Conservation (phyloP, 345 rosid genomes). For the Streptanthus diversifolius region DNA sequence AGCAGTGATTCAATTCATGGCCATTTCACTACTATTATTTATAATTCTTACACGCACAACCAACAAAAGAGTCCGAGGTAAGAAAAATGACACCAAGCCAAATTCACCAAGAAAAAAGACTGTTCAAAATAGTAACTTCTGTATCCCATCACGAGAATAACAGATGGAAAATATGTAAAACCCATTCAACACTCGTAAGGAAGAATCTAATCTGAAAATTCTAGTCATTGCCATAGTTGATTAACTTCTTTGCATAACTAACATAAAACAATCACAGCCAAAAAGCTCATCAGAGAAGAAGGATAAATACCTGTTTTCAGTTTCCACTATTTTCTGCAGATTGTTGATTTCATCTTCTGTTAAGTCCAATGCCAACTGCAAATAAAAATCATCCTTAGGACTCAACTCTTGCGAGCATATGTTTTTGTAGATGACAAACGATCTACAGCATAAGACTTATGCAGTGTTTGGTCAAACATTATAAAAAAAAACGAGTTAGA, state of each 20-base stretch:
- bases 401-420: background rate
- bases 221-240: background rate
- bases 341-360: slow-evolving; percentile 59
- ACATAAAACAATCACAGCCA: background rate
- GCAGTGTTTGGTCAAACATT: background rate
- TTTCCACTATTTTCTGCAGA: slow-evolving; percentile 47
- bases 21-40: background rate
- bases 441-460: background rate
- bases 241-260: background rate
- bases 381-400: background rate
- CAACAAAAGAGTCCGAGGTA: background rate
- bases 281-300: slow-evolving; percentile 10
- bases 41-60: background rate
- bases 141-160: background rate
- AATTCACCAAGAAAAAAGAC: background rate
- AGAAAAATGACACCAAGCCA: background rate
- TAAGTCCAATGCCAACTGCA: slow-evolving; percentile 74
- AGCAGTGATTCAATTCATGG: background rate
- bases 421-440: background rate
- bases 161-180: background rate
- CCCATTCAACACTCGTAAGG: background rate
- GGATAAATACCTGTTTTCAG: slow-evolving; percentile 51
- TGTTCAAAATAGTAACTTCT: background rate
- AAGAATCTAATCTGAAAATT: background rate
- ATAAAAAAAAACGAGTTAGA: background rate